These are phyloP conservation scores for Candida dubliniensis DNA, from an alignment of 1,139 yeast species.

Conservation along the genomic window DNA sequence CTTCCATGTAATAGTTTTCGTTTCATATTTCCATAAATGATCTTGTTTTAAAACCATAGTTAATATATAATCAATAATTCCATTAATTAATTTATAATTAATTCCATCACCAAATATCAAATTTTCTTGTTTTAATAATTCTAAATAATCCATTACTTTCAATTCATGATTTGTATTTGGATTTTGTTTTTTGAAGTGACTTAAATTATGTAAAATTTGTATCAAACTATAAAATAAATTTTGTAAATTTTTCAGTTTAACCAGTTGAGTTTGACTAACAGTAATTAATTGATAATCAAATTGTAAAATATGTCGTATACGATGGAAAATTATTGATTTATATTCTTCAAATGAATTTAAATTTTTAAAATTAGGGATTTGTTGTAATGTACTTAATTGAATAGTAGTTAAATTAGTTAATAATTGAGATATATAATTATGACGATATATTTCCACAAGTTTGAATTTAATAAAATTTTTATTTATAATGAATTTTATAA, in stretches of 20 bases:
- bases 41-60: conserved; percentile 19
- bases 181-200: not conserved
- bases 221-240: conserved; percentile 10
- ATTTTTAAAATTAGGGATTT: conserved; percentile 12
- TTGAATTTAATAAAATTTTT: conserved; percentile 22
- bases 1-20: conserved; percentile 10
- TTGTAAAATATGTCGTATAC: conserved; percentile 31
- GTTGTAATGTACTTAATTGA: conserved; percentile 16
- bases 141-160: conserved; percentile 16
- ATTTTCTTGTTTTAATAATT: conserved; percentile 11
- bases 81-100: conserved; percentile 25
- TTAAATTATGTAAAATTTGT: not conserved
- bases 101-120: conserved; percentile 18
- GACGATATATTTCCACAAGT: conserved; percentile 26
- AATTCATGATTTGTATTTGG: not conserved
- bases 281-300: conserved; percentile 20
- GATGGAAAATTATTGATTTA: conserved; percentile 26
- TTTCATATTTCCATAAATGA: conserved; percentile 26
- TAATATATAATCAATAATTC: conserved; percentile 26
- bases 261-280: conserved; percentile 26
- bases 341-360: conserved; percentile 6
- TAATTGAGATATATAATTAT: conserved; percentile 21
- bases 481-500: conserved; percentile 31
- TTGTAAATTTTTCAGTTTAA: conserved; percentile 18
- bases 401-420: conserved; percentile 23